A percentile compares a stretch with the other conserved stretches of the same genome.
phyloP scores from a whole-genome alignment of 495 filamentous ascomycete genomes.

The Talaromyces thailandensis region DNA sequence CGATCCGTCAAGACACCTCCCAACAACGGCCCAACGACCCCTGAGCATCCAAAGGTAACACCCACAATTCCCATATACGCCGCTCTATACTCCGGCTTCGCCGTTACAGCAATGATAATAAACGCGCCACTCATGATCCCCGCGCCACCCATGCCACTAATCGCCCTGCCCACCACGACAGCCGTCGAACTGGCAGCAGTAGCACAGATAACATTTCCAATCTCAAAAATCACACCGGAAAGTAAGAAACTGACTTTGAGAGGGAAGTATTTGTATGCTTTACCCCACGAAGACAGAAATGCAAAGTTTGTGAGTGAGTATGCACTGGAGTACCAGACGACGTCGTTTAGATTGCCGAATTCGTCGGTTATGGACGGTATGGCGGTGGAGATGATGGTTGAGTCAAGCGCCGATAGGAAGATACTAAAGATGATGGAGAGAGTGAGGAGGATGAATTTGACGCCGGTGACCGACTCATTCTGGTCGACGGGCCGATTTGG shows the following conservation, averaged over 20 bases:
- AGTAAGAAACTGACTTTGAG: slow-evolving; percentile 61
- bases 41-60: slow-evolving; percentile 56
- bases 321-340: slow-evolving; percentile 45
- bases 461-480: not conserved
- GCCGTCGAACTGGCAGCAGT: slow-evolving; percentile 50
- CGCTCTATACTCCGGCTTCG: slow-evolving; percentile 35
- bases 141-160: slow-evolving; percentile 65
- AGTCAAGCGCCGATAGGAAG: slow-evolving; percentile 44
- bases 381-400: slow-evolving; percentile 46
- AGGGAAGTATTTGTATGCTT: slow-evolving; percentile 66
- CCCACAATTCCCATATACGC: slow-evolving; percentile 42
- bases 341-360: slow-evolving; percentile 36
- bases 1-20: slow-evolving; percentile 53
- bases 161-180: slow-evolving; percentile 56
- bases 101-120: slow-evolving; percentile 59
- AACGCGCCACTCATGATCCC: slow-evolving; percentile 63
- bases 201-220: slow-evolving; percentile 54
- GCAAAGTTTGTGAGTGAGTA: slow-evolving; percentile 27
- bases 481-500: not conserved
- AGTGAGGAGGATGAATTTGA: not conserved
- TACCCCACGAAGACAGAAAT: slow-evolving; percentile 44
- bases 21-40: slow-evolving; percentile 53
- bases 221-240: slow-evolving; percentile 57
- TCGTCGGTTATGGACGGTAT: slow-evolving; percentile 38
- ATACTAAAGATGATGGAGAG: slow-evolving; percentile 10